phyloP scores from a whole-genome alignment of 1,139 yeast species.

The Taiozyma sp. region DNA sequence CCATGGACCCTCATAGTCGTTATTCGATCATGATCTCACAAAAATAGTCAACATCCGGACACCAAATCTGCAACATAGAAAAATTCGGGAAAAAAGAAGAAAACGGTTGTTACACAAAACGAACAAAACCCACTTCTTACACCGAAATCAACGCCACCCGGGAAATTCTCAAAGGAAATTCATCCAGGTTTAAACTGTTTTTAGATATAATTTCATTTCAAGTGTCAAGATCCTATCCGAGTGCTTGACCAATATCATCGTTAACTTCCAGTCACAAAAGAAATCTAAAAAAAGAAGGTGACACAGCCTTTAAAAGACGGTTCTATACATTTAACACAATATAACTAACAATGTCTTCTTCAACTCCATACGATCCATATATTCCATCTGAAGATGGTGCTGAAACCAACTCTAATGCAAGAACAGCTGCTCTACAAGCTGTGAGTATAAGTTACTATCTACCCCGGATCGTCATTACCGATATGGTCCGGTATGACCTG shows the following conservation, averaged over 20 bases:
- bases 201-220: too few relatives aligned
- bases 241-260: too few relatives aligned
- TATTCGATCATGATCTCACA: not conserved
- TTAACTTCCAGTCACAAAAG: not conserved
- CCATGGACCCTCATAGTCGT: too few relatives aligned
- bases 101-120: not conserved
- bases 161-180: not conserved
- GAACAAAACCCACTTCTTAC: not conserved
- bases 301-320: not conserved
- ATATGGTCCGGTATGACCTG: not conserved
- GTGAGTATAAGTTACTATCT: conserved; percentile 36
- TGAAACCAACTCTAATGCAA: conserved; percentile 38
- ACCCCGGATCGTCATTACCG: not conserved
- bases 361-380: conserved; percentile 89
- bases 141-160: not conserved
- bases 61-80: not conserved
- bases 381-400: conserved; percentile 56
- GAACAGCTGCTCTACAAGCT: conserved; percentile 84
- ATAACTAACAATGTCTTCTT: conserved; percentile 51
- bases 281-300: not conserved
- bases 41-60: not conserved
- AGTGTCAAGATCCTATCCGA: too few relatives aligned
- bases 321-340: too few relatives aligned
- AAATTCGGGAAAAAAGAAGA: not conserved
- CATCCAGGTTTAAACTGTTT: not conserved